These are phyloP conservation scores for Gossypium arboreum DNA, from an alignment of 345 rosid species.

Conservation along the genomic window DNA sequence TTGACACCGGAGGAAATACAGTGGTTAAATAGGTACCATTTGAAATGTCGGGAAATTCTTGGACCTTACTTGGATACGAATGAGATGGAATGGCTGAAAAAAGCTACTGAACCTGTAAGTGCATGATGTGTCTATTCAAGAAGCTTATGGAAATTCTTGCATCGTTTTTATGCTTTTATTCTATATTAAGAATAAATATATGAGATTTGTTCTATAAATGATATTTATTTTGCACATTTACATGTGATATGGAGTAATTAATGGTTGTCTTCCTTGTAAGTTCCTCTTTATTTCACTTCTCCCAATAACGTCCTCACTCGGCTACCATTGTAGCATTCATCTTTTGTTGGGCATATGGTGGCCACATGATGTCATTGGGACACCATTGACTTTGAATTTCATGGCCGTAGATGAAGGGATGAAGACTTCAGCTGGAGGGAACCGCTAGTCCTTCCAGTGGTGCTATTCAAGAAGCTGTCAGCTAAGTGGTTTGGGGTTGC, in stretches of 20 bases:
- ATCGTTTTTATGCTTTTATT: background rate
- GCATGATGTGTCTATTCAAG: constrained; percentile 21
- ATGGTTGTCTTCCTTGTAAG: background rate
- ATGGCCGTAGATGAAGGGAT: background rate
- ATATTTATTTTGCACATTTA: background rate
- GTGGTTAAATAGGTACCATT: constrained; percentile 81
- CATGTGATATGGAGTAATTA: background rate
- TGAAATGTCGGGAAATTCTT: constrained; percentile 58
- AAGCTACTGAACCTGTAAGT: constrained; percentile 72
- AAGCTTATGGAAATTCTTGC: background rate
- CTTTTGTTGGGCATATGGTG: background rate
- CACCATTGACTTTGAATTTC: too few species aligned
- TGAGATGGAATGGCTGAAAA: constrained; percentile 80
- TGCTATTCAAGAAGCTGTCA: background rate
- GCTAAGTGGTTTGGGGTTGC: background rate
- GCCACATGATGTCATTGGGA: background rate
- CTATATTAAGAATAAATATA: background rate
- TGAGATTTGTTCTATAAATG: background rate
- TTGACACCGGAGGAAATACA: constrained; percentile 61
- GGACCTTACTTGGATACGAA: constrained; percentile 58
- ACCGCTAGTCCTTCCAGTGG: background rate
- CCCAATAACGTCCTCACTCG: background rate
- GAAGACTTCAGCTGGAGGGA: background rate
- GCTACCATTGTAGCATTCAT: background rate
- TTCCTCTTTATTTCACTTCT: background rate